phyloP scores from a whole-genome alignment of 306 rosid species.

The Cucurbita ficifolia region DNA sequence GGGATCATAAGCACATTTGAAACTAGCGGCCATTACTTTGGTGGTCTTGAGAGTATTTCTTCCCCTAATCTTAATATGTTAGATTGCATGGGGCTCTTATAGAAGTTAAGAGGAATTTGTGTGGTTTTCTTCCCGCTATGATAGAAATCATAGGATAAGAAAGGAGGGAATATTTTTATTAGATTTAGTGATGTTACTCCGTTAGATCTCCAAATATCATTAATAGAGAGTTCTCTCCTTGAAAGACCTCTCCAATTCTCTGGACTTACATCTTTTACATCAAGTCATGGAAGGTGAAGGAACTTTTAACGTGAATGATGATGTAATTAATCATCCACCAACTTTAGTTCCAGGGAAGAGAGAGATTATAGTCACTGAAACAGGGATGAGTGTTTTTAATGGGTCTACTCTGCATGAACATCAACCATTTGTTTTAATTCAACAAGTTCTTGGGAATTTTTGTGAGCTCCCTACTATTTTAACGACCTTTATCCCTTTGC shows the following conservation, averaged over 20 bases:
- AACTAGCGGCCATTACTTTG: background rate
- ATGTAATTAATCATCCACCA: background rate
- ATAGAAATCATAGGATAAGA: background rate
- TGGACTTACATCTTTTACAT: background rate
- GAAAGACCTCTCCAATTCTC: background rate
- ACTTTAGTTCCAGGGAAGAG: background rate
- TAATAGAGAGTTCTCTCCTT: background rate
- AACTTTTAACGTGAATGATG: background rate
- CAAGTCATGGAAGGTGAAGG: background rate
- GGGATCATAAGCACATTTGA: background rate
- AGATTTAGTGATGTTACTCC: background rate
- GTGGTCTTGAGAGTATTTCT: background rate
- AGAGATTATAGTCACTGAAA: too few relatives aligned
- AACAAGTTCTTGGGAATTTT: too few relatives aligned
- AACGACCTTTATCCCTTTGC: too few relatives aligned
- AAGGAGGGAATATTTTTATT: background rate
- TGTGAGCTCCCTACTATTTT: too few relatives aligned
- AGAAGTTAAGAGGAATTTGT: background rate
- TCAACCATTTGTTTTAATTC: too few relatives aligned
- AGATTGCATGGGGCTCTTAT: background rate
- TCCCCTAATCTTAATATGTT: background rate
- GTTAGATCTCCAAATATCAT: background rate
- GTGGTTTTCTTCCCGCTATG: background rate
- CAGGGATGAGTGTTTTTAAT: too few relatives aligned
- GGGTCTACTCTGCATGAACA: too few relatives aligned